phyloP scores from a whole-genome alignment of 495 filamentous ascomycete species.

The Annulohypoxylon bovei region DNA sequence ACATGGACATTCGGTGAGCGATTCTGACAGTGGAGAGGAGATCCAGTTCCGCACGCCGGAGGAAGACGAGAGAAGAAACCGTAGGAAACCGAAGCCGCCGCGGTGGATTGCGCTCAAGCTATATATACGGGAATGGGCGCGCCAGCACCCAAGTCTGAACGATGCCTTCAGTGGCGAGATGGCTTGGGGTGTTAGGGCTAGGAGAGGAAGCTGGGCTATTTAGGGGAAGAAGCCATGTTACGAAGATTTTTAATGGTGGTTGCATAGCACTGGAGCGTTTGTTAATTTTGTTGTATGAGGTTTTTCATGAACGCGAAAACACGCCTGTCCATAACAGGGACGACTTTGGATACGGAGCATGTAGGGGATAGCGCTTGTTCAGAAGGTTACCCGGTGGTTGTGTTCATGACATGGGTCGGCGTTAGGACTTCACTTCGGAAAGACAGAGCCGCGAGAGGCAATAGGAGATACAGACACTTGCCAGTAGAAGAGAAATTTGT shows the following conservation, averaged over 20 bases:
- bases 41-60: slow-evolving; percentile 46
- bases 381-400: background rate
- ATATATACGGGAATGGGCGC: slow-evolving; percentile 87
- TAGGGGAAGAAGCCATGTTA: slow-evolving; percentile 47
- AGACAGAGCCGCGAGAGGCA: background rate
- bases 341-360: slow-evolving; percentile 2
- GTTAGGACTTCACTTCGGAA: slow-evolving; percentile 3
- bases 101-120: slow-evolving; percentile 83
- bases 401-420: slow-evolving; percentile 17
- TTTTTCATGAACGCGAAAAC: slow-evolving; percentile 9
- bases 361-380: background rate
- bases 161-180: slow-evolving; percentile 61
- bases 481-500: slow-evolving; percentile 15
- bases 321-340: background rate
- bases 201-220: slow-evolving; percentile 86
- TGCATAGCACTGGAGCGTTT: slow-evolving; percentile 22
- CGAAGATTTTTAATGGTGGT: background rate
- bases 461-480: background rate
- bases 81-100: slow-evolving; percentile 60
- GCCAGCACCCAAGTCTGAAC: slow-evolving; percentile 74
- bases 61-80: slow-evolving; percentile 50
- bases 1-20: slow-evolving; percentile 38
- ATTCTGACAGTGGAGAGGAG: slow-evolving; percentile 44
- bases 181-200: slow-evolving; percentile 76
- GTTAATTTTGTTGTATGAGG: background rate